Percentiles rank a stretch among this genome's conserved stretches.
Conservation (phyloP, 495 filamentous ascomycete species). For the Penicillium bialowiezense region DNA sequence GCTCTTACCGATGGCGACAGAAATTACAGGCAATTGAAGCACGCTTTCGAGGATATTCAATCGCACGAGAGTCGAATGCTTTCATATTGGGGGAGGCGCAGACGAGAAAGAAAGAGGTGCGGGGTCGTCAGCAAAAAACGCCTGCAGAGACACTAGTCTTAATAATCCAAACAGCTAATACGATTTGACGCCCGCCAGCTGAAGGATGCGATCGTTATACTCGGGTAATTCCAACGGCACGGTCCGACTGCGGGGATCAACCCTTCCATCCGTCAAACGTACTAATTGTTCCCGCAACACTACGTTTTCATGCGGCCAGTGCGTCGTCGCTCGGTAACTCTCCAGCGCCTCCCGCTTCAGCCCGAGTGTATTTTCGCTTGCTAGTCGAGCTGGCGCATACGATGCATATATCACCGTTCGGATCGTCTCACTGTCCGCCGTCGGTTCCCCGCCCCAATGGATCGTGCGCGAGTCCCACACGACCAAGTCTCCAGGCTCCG, state of each 20-base stretch:
- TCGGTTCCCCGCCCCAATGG: slow-evolving; percentile 33
- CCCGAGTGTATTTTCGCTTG: slow-evolving; percentile 25
- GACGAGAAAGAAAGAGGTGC: not conserved
- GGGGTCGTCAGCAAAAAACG: slow-evolving; percentile 9
- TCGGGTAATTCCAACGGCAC: slow-evolving; percentile 32
- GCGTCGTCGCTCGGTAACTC: slow-evolving; percentile 34
- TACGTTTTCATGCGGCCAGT: slow-evolving; percentile 42
- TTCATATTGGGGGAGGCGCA: slow-evolving; percentile 3
- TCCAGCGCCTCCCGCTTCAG: slow-evolving; percentile 36
- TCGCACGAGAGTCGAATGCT: slow-evolving; percentile 1
- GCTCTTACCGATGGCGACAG: slow-evolving; percentile 17
- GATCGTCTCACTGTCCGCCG: slow-evolving; percentile 21
- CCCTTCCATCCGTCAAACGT: slow-evolving; percentile 22
- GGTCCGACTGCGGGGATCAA: slow-evolving; percentile 32
- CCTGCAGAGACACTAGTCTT: not conserved
- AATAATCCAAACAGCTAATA: slow-evolving; percentile 17
- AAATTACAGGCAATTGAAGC: slow-evolving; percentile 20
- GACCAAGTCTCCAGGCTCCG: slow-evolving; percentile 41
- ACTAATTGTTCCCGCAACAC: slow-evolving; percentile 16
- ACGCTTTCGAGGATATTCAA: slow-evolving; percentile 19
- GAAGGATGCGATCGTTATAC: slow-evolving; percentile 27
- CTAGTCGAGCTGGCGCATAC: slow-evolving; percentile 35
- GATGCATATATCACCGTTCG: slow-evolving; percentile 37
- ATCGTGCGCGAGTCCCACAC: slow-evolving; percentile 43
- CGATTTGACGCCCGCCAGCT: slow-evolving; percentile 31